Percentiles rank a stretch among this genome's conserved stretches.
Conservation (phyloP, 2,329 filamentous ascomycete species). For the Diaporthe amygdali region DNA sequence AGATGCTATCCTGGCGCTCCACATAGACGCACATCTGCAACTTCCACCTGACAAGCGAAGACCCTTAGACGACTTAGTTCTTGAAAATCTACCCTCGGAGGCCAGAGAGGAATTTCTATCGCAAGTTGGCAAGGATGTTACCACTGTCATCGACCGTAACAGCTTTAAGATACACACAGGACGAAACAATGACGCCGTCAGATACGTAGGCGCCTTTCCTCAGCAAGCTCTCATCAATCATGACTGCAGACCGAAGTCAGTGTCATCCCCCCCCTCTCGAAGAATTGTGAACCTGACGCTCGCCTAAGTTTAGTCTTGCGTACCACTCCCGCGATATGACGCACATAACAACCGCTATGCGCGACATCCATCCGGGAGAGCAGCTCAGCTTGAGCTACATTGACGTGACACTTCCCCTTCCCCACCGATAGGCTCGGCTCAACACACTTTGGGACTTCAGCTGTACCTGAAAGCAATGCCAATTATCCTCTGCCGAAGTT, state of each 20-base stretch:
- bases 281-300: not conserved
- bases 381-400: conserved; percentile 48
- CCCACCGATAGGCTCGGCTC: not conserved
- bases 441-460: not conserved
- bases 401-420: conserved; percentile 25
- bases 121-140: not conserved
- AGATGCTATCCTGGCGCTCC: not conserved
- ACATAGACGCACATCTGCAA: not conserved
- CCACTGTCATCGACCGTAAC: not conserved
- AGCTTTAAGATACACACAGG: not conserved
- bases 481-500: not conserved
- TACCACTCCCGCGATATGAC: conserved; percentile 33
- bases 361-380: conserved; percentile 43
- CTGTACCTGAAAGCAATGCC: not conserved
- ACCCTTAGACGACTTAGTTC: not conserved
- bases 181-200: not conserved
- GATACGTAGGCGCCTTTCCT: not conserved
- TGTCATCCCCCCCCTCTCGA: conserved; percentile 42
- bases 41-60: not conserved
- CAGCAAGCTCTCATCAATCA: conserved; percentile 43
- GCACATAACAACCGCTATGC: conserved; percentile 42
- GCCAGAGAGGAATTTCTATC: not conserved
- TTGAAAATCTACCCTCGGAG: not conserved
- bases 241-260: conserved; percentile 46
- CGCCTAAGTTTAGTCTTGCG: not conserved